These are phyloP conservation scores for Rhododendron molle DNA, from an alignment of 148 eudicot species.

Conservation along the genomic window DNA sequence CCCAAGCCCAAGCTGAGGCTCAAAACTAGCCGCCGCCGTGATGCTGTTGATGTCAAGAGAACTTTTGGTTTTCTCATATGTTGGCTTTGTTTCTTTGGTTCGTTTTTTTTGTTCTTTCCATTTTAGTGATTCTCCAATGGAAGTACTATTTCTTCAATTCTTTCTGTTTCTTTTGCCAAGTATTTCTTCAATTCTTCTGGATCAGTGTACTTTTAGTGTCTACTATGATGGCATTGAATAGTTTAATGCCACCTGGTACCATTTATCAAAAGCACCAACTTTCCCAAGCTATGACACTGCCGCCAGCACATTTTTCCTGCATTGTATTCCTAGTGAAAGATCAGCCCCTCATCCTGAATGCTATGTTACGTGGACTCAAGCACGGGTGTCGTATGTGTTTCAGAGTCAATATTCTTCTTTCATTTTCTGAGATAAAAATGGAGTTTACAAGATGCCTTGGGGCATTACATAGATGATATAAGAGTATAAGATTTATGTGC, in stretches of 20 bases:
- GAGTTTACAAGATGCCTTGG: not conserved
- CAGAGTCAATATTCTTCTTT: not conserved
- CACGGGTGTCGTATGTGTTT: not conserved
- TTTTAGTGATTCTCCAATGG: not conserved
- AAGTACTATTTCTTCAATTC: not conserved
- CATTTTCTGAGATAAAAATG: not conserved
- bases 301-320: not conserved
- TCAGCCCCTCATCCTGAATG: not conserved
- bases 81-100: conserved; percentile 15
- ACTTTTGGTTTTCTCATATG: not conserved
- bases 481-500: not conserved
- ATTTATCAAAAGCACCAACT: not conserved
- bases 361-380: not conserved
- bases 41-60: conserved; percentile 35
- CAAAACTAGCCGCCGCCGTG: conserved; percentile 9
- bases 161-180: no score
- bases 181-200: not conserved
- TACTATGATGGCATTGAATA: not conserved
- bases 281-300: not conserved
- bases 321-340: not conserved
- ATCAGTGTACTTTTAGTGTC: not conserved
- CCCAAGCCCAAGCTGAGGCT: conserved; percentile 21
- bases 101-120: conserved; percentile 1
- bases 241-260: not conserved
- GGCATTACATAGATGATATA: not conserved